Percentiles rank a stretch among this genome's conserved stretches.
These are phyloP conservation scores for Leccinum sublutescens DNA, from an alignment of 768 basidiomycete genomes.

Conservation along the genomic window DNA sequence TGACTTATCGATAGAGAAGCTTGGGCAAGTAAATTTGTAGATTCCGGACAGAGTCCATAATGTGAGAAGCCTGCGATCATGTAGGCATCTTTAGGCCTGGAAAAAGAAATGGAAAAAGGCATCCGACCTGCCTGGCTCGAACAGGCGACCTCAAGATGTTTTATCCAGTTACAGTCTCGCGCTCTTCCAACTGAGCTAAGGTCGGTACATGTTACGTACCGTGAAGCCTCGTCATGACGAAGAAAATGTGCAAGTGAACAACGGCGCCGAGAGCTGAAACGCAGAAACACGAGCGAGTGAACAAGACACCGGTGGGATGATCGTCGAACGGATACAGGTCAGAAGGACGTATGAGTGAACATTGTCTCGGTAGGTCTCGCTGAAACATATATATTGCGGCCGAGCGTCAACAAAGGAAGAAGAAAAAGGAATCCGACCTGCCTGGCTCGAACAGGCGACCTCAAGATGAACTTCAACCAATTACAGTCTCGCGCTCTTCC, in stretches of 20 bases:
- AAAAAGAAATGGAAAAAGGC: not conserved
- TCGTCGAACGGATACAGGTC: no score
- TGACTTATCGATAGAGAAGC: no score
- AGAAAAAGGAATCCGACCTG: constrained; percentile 31
- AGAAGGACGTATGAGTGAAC: no score
- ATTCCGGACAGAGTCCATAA: no score
- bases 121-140: constrained; percentile 61
- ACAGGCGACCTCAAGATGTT: constrained; percentile 58
- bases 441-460: constrained; percentile 46
- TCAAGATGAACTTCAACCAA: constrained; percentile 36
- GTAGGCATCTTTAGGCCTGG: no score
- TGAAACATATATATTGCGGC: not conserved
- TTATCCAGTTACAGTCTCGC: constrained; percentile 43
- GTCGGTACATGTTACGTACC: constrained; percentile 4
- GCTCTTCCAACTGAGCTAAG: constrained; percentile 50
- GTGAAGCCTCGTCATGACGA: not conserved
- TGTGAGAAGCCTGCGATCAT: no score
- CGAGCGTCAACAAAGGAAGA: not conserved
- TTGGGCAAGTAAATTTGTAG: no score
- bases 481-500: constrained; percentile 52
- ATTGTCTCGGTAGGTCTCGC: not conserved
- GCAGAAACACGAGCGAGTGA: no score
- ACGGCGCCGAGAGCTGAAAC: no score
- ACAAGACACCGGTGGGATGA: no score
- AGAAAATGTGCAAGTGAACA: no score